Conservation (phyloP, 148 eudicot species). For the Gaultheria prostrata region DNA sequence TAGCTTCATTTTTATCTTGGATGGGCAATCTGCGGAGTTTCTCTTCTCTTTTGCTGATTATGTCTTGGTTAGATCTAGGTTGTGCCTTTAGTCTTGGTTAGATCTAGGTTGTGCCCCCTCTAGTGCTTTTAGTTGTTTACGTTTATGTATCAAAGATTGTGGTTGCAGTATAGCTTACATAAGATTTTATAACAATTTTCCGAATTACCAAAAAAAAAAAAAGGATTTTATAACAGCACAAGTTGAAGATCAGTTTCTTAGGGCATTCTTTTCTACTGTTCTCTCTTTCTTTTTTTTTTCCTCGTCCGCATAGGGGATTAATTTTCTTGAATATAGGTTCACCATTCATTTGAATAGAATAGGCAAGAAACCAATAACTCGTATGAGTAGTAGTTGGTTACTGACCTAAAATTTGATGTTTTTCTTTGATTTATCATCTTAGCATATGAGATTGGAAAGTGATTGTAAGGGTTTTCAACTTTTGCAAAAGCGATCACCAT, state of each 20-base stretch:
- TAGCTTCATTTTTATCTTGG: slow-evolving; percentile 6
- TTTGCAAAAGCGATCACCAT: neutral
- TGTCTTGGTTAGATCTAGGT: neutral
- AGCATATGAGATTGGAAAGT: neutral
- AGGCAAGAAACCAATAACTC: neutral
- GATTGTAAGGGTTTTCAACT: neutral
- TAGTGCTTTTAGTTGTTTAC: neutral
- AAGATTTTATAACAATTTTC: neutral
- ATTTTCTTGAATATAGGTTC: neutral
- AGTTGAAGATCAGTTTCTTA: neutral
- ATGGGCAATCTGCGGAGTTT: neutral
- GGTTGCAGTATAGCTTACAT: neutral
- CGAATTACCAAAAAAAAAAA: too few species aligned
- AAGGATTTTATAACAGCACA: neutral
- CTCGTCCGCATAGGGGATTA: too few species aligned
- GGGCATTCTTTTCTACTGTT: neutral
- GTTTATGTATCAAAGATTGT: neutral
- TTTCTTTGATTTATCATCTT: neutral
- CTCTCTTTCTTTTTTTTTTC: neutral
- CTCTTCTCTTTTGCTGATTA: neutral
- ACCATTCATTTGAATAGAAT: neutral
- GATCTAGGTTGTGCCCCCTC: neutral
- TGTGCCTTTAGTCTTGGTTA: neutral
- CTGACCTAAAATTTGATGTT: neutral
- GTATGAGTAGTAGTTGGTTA: neutral